A percentile compares a stretch with the other conserved stretches of the same genome.
Evolutionary conservation across 768 basidiomycete species (phyloP).

Genomic region (Xerocomus potaroensis): DNA sequence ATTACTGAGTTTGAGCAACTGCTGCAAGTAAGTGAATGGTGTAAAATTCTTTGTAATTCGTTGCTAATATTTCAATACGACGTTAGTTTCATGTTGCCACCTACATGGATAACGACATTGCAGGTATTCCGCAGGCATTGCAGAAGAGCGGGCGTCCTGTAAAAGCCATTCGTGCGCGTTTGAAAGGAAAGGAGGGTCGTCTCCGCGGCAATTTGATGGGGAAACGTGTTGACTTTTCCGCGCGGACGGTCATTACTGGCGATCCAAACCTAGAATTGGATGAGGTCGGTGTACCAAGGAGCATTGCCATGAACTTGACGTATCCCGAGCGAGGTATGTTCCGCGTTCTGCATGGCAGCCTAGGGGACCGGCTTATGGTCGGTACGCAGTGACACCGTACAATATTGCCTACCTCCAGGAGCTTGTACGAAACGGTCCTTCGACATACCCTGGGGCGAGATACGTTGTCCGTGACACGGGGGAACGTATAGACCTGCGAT

Average conservation of each 20-base stretch:
- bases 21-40: slow-evolving; percentile 69
- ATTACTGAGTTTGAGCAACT: slow-evolving; percentile 95
- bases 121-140: slow-evolving; percentile 93
- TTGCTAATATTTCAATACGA: slow-evolving; percentile 1
- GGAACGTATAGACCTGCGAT: slow-evolving; percentile 93
- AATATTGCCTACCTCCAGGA: slow-evolving; percentile 94
- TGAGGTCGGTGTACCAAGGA: slow-evolving; percentile 92
- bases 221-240: slow-evolving; percentile 98
- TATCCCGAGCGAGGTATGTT: slow-evolving; percentile 89
- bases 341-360: background rate
- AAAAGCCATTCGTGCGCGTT: slow-evolving; percentile 94
- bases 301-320: slow-evolving; percentile 96
- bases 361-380: slow-evolving; percentile 7
- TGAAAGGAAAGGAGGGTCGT: slow-evolving; percentile 99
- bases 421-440: slow-evolving; percentile 91
- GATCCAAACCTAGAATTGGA: slow-evolving; percentile 96
- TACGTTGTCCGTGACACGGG: slow-evolving; percentile 97
- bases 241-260: slow-evolving; percentile 98
- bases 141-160: slow-evolving; percentile 98
- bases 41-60: background rate
- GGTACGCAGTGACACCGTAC: slow-evolving; percentile 81
- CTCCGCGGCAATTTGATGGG: slow-evolving; percentile 98
- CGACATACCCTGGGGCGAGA: slow-evolving; percentile 91
- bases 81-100: slow-evolving; percentile 99
- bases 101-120: slow-evolving; percentile 99